phyloP scores from a whole-genome alignment of 2,329 filamentous ascomycete genomes.

The Fusarium sp. region DNA sequence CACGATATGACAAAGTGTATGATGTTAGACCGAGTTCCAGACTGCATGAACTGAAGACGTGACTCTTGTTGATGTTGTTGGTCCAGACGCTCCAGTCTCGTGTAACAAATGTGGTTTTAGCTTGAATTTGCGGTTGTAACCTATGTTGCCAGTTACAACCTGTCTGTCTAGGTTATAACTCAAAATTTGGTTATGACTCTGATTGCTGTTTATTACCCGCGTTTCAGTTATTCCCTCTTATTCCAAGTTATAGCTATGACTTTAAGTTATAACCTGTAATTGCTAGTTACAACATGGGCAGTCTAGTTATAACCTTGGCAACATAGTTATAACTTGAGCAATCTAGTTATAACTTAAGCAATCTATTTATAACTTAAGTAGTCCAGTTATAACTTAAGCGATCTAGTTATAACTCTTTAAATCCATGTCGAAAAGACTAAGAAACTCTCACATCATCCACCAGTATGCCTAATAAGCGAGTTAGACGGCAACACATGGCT shows the following conservation, averaged over 20 bases:
- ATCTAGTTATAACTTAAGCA: background rate
- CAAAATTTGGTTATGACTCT: background rate
- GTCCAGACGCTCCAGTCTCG: background rate
- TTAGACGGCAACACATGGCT: background rate
- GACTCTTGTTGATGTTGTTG: background rate
- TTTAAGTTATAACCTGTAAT: background rate
- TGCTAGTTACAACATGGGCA: background rate
- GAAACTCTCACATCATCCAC: background rate
- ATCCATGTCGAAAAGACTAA: background rate
- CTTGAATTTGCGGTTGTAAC: background rate
- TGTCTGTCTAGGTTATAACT: background rate
- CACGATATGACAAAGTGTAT: background rate
- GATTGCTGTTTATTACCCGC: background rate
- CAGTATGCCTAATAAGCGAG: background rate
- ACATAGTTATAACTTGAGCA: background rate
- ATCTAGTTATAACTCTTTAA: background rate
- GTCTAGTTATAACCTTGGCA: background rate
- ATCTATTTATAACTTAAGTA: background rate
- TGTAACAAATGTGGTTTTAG: background rate
- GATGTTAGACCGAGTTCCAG: background rate
- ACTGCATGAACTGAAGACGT: background rate
- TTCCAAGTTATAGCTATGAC: background rate
- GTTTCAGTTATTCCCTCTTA: background rate
- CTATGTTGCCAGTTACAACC: background rate
- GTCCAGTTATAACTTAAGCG: background rate